phyloP scores from a whole-genome alignment of 768 basidiomycete genomes.

The Tricholoma furcatifolium region DNA sequence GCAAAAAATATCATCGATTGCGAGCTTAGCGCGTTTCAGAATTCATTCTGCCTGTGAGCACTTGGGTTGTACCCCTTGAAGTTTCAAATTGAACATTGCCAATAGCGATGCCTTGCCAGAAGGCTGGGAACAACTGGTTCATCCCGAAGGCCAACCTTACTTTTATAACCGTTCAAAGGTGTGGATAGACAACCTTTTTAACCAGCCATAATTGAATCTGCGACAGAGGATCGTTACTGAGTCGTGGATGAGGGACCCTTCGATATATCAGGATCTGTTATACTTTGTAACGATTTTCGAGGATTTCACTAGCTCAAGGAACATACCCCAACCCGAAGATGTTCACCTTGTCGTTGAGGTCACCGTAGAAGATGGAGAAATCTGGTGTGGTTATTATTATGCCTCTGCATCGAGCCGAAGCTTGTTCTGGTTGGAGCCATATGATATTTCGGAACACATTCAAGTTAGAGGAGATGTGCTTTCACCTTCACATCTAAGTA shows the following conservation, averaged over 20 bases:
- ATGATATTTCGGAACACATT: background rate
- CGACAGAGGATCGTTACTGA: slow-evolving; percentile 10
- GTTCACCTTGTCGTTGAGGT: slow-evolving; percentile 6
- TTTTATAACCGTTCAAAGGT: slow-evolving; percentile 10
- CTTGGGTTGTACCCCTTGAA: background rate
- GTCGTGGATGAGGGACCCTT: slow-evolving; percentile 3
- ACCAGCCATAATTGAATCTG: background rate
- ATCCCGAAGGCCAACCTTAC: slow-evolving; percentile 13
- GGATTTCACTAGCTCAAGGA: background rate
- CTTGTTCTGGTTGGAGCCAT: slow-evolving; percentile 10
- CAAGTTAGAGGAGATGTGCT: slow-evolving; percentile 1
- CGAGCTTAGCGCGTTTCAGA: background rate
- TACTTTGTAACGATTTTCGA: background rate
- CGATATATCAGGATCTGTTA: background rate
- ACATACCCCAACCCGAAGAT: background rate
- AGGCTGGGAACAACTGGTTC: slow-evolving; percentile 8
- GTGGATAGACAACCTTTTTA: background rate
- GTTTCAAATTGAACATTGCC: too few relatives aligned
- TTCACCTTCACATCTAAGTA: slow-evolving; percentile 7
- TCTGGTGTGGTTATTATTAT: slow-evolving; percentile 11
- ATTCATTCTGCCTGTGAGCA: background rate
- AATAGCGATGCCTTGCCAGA: slow-evolving; percentile 1
- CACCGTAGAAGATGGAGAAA: background rate
- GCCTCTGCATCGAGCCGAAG: background rate
- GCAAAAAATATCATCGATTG: background rate